Base-by-base conservation (phyloP, 805 yeast genomes). In the Nakazawaea pomicola region DNA sequence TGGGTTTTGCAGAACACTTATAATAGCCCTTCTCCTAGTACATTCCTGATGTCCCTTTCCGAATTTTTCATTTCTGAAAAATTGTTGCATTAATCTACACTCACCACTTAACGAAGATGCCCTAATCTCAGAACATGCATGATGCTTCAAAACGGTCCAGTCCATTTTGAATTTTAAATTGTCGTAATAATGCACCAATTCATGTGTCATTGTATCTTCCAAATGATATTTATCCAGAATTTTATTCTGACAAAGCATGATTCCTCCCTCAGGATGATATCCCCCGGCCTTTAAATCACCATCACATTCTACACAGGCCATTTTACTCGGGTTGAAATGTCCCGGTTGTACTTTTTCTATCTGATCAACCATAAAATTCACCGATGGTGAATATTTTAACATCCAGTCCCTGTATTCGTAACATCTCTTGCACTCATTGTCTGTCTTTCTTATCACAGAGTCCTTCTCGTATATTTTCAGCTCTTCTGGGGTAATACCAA, bases 71-170 rank as follows among this genome's bases (percentile, higher is more conserved):
- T 74, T 40, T 1, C 68, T 64, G 43, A 74, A 67, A 52, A 89
- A 80, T 60, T 93, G 96, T 52, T 84, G 85, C 77, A 82, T 75
- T 52, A 91, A 78, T 21, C 98, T 74, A 62, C 99, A 93, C 57
- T 93, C 99, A 6, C 99, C 99, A 56, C 95, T 83, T 17, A 93
- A 68, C 50, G 88, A 81, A 9, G 95, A 82, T 0, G 99, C 99
- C 45, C 99, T 71, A 38, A 93, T 87, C 60, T 93, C 99, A 1
- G 97, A 82, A 60, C 99, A 93, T 1, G 99, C 99, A 57, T 91
- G 98, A 56, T 93, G 99, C 54, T 78, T 76, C 55, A 93, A 65
- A 60, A 91, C 78, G 42, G 72, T 55, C 83, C 96, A 84, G 60
- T 93, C 87, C 2, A 93, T 89, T 41, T 87, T 68, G 68, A 93